Evolutionary conservation across 2,329 filamentous ascomycete species (phyloP).

Genomic region (Fusarium mangiferae): DNA sequence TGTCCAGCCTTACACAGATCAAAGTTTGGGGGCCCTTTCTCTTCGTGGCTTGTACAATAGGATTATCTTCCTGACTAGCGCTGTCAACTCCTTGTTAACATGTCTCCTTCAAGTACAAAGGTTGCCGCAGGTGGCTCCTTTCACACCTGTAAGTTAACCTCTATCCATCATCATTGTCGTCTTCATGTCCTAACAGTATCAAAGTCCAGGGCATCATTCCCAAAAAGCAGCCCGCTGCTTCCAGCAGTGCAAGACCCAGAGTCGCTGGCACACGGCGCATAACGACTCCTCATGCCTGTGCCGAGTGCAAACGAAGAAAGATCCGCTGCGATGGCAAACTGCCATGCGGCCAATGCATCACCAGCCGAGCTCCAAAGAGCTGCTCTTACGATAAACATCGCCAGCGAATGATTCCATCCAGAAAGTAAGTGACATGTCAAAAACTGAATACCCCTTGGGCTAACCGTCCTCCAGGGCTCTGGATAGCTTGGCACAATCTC

Average conservation of each 20-base stretch:
- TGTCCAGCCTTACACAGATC: slow-evolving; percentile 28
- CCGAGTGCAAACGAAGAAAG: slow-evolving; percentile 82
- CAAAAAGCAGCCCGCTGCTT: slow-evolving; percentile 56
- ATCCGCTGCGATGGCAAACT: slow-evolving; percentile 86
- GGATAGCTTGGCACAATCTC: slow-evolving; percentile 70
- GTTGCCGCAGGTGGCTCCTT: slow-evolving; percentile 55
- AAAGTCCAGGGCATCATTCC: slow-evolving; percentile 65
- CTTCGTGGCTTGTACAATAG: slow-evolving; percentile 25
- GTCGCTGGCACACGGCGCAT: slow-evolving; percentile 58
- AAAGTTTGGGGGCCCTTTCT: slow-evolving; percentile 29
- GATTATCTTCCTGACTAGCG: slow-evolving; percentile 23
- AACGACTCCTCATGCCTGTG: slow-evolving; percentile 73
- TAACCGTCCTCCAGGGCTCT: slow-evolving; percentile 57
- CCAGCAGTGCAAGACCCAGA: slow-evolving; percentile 51
- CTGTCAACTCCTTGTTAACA: slow-evolving; percentile 32
- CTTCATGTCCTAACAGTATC: slow-evolving; percentile 10
- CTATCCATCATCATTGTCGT: background rate
- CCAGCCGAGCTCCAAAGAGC: slow-evolving; percentile 80
- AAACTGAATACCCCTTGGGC: slow-evolving; percentile 15
- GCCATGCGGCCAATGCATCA: slow-evolving; percentile 84
- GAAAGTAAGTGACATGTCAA: slow-evolving; percentile 67
- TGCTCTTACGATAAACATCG: slow-evolving; percentile 86
- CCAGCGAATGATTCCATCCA: slow-evolving; percentile 79
- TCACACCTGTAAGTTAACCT: slow-evolving; percentile 39
- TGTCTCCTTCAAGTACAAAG: slow-evolving; percentile 57